Base-by-base conservation (phyloP, 1,284 basidiomycete genomes). In the Exobasidium cylindrosporum region DNA sequence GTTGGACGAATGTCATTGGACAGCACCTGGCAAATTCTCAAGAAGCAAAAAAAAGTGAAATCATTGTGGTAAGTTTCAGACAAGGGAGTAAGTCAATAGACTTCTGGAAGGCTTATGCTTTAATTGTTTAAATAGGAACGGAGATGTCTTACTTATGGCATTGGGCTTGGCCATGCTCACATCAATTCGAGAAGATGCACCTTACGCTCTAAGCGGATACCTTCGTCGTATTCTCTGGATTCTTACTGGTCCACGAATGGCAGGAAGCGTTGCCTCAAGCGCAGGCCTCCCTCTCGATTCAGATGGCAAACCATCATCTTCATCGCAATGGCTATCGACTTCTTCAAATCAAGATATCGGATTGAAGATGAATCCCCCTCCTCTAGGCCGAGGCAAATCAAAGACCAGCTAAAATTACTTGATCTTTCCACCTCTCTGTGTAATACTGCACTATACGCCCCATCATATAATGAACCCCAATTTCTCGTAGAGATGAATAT, bases 91-190 rank as follows among this genome's bases (percentile, higher is more conserved):
- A n/a, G n/a, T n/a, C n/a, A n/a, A n/a, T n/a, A n/a, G n/a, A n/a
- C n/a, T n/a, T n/a, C n/a, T n/a, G n/a, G n/a, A n/a, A n/a, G n/a
- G n/a, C n/a, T n/a, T n/a, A n/a, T n/a, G n/a, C n/a, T n/a, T n/a
- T n/a, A n/a, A n/a, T n/a, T n/a, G n/a, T n/a, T n/a, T n/a, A n/a
- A n/a, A n/a, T 11, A 61, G 23, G 14, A 65, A 65, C 23, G 71
- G 62, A 11, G 71, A 74, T 10, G 56, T 65, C 4, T n/a, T 65
- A 6, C 40, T 74, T 35, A n/a, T 74, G 17, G 68, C 71, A 0
- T 1, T 70, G 0, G 70, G 69, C 0, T 31, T 74, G 17, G 68
- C 68, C 0, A 63, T 64, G 14, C 54, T 73, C 26, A 54, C 66
- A 2, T 62, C 65, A 1, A 45, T 74, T 46, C 68, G 69, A 54